Evolutionary conservation across 2,329 filamentous ascomycete genomes (phyloP).

Genomic region (Ophiostoma himal-ulmi): DNA sequence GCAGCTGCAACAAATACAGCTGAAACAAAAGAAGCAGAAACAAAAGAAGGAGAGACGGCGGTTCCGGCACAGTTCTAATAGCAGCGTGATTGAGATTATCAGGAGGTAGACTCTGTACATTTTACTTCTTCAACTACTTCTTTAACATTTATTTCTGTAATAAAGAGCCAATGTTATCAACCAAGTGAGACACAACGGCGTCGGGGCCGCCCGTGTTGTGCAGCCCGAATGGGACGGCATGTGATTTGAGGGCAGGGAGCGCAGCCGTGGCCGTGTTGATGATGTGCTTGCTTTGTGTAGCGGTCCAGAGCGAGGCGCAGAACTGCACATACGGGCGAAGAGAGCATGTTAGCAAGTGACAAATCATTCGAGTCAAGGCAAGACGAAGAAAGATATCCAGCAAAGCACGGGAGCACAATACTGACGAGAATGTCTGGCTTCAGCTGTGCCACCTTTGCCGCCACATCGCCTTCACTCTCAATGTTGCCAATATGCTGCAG

Average conservation of each 20-base stretch:
- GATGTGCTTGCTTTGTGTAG: background rate
- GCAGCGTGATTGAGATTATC: conserved; percentile 3
- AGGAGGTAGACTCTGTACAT: background rate
- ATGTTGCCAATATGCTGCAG: conserved; percentile 59
- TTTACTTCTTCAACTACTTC: background rate
- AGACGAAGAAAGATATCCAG: too few species aligned
- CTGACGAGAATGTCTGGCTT: background rate
- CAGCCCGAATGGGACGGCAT: conserved; percentile 18
- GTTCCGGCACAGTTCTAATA: conserved; percentile 1
- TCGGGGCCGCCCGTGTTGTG: conserved; percentile 17
- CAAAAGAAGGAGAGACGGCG: background rate
- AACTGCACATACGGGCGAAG: background rate
- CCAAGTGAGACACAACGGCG: conserved; percentile 17
- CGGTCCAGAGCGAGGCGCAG: background rate
- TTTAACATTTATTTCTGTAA: background rate
- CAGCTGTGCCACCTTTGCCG: background rate
- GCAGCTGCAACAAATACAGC: background rate
- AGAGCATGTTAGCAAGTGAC: background rate
- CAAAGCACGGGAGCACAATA: background rate
- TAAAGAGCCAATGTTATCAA: background rate
- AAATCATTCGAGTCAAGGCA: too few species aligned
- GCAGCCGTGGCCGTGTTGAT: background rate
- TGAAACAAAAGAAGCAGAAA: background rate
- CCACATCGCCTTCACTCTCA: conserved; percentile 40
- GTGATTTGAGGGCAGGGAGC: background rate